Percentiles rank a stretch among this genome's conserved stretches.
phyloP scores from a whole-genome alignment of 768 basidiomycete species.

The Inosperma sp. region DNA sequence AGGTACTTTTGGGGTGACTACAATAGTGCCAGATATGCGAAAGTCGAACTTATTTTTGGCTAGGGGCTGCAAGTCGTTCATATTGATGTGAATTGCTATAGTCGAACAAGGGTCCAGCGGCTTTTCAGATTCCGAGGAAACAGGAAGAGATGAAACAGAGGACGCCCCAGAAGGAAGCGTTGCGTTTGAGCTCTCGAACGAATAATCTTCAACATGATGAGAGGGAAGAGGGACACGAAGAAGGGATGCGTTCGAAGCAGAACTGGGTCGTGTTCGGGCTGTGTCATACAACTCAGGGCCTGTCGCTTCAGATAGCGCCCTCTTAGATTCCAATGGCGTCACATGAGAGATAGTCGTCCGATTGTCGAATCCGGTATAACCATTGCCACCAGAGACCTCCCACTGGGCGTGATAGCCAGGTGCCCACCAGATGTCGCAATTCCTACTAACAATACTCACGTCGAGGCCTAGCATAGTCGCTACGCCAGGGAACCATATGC shows the following conservation, averaged over 20 bases:
- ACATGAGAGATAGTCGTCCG: constrained; percentile 39
- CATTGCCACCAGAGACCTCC: constrained; percentile 57
- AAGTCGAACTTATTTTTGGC: constrained; percentile 63
- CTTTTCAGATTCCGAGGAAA: constrained; percentile 25
- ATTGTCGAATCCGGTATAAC: constrained; percentile 69
- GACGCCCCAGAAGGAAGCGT: constrained; percentile 36
- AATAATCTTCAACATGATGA: constrained; percentile 63
- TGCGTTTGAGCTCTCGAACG: constrained; percentile 56
- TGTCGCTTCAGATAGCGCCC: constrained; percentile 21
- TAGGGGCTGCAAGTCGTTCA: constrained; percentile 69
- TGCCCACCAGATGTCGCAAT: constrained; percentile 67
- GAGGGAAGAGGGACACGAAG: constrained; percentile 71
- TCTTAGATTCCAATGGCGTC: constrained; percentile 48
- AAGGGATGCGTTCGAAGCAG: constrained; percentile 56
- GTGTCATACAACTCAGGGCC: constrained; percentile 12
- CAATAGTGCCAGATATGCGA: constrained; percentile 58
- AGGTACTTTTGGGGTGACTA: constrained; percentile 47
- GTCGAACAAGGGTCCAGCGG: constrained; percentile 47
- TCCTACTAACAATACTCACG: constrained; percentile 61
- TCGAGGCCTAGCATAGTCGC: constrained; percentile 80
- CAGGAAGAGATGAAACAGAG: constrained; percentile 49
- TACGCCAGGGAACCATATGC: constrained; percentile 79
- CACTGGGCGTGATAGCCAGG: constrained; percentile 48
- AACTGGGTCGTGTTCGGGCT: constrained; percentile 19
- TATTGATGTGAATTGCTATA: constrained; percentile 73